phyloP scores from a whole-genome alignment of 306 rosid genomes.

The Cicer chorassanicum region DNA sequence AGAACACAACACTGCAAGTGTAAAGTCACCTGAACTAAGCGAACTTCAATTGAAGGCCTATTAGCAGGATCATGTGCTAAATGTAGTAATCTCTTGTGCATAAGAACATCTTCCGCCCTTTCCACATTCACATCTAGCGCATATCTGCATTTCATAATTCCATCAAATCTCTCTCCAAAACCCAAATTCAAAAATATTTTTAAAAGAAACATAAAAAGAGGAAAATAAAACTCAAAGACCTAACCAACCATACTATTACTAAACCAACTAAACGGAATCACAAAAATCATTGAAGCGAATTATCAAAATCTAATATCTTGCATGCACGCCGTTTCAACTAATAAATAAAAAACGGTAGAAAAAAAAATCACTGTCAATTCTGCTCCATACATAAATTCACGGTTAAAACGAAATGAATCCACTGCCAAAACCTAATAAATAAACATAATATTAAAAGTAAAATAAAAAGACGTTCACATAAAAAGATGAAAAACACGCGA shows the following conservation, averaged over 20 bases:
- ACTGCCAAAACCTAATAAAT: constrained; percentile 21
- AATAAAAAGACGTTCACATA: not conserved
- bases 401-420: constrained; percentile 33
- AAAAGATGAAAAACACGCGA: constrained; percentile 5
- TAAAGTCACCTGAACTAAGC: constrained; percentile 84
- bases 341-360: not conserved
- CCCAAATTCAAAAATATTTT: not conserved
- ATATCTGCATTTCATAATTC: constrained; percentile 62
- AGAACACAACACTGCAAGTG: not conserved
- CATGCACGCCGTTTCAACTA: not conserved
- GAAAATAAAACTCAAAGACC: constrained; percentile 14
- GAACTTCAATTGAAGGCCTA: constrained; percentile 94
- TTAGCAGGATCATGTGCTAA: constrained; percentile 85
- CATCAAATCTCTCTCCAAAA: constrained; percentile 44
- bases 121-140: constrained; percentile 96
- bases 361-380: constrained; percentile 25
- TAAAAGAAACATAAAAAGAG: not conserved
- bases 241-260: constrained; percentile 7
- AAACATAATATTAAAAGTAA: not conserved
- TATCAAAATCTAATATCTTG: constrained; percentile 5
- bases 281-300: constrained; percentile 3
- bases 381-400: not conserved
- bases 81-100: constrained; percentile 87
- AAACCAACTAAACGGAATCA: constrained; percentile 18
- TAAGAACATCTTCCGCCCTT: constrained; percentile 95